Base-by-base conservation (phyloP, 371 early-diverging fungal genomes). In the Chytridiales sp. region DNA sequence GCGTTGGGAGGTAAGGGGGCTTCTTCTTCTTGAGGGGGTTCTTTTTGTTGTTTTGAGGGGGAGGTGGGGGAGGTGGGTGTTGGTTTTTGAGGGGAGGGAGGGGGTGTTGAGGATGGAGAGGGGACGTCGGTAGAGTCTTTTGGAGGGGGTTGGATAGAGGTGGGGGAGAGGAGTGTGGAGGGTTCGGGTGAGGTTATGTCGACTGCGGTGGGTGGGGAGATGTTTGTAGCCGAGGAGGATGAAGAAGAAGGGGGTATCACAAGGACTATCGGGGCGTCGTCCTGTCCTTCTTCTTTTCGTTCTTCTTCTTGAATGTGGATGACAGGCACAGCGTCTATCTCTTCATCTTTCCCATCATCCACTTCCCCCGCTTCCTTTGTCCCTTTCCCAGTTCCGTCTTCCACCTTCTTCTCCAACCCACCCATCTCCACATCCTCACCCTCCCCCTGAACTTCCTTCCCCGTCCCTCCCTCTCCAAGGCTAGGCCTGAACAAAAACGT, bases 401-500 rank as follows among this genome's bases (percentile, higher is more conserved):
- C 52, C 35, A 17, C 22, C 31, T 51, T 51, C 22, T 51, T 38
- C 6, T 36, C 52, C n/a, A 27, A n/a, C 56, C 32, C 47, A 31
- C 17, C 43, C 21, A 11, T 15, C 30, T 38, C 48, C 17, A 9
- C 48, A 24, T 47, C 48, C 11, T 24, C 31, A 4, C 31, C 34
- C 19, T 24, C 11, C 36, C 58, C 47, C 26, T 19, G 4, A 27
- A 43, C 53, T 19, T 54, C 62, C 19, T 53, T 47, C 17, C 32
- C 44, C 30, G 15, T 35, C 15, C 19, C 39, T 13, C 26, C 27
- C 22, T 29, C 15, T 44, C 40, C 42, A 24, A 59, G 15, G 35
- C 30, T 42, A 13, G 62, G 61, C 38, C 40, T 49, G 57, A 61
- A 67, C n/a, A 61, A 24, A 39, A 67, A 67, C 22, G 62, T 61